Percentiles rank a stretch among this genome's conserved stretches.
Evolutionary conservation across 179 eudicot genomes (phyloP).

Genomic region (Patellifolia procumbens): DNA sequence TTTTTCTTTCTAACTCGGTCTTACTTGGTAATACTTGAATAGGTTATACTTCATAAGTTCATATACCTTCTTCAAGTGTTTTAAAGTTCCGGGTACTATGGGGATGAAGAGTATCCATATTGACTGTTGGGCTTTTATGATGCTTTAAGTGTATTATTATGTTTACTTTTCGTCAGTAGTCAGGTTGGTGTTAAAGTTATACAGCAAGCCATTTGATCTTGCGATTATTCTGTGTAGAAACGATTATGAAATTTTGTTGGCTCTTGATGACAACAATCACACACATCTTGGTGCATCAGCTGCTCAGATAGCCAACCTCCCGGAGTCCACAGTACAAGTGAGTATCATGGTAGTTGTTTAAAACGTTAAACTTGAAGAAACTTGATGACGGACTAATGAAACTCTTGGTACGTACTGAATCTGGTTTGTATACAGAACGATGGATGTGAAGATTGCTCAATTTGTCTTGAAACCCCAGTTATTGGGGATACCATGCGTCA

Average conservation of each 20-base stretch:
- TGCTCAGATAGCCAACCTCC: slow-evolving; percentile 61
- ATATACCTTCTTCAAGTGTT: not conserved
- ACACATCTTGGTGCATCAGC: slow-evolving; percentile 72
- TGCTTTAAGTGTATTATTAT: not conserved
- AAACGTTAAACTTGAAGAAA: not conserved
- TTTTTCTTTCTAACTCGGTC: not conserved
- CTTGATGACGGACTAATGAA: not conserved
- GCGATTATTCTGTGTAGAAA: slow-evolving; percentile 45
- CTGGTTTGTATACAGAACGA: slow-evolving; percentile 50
- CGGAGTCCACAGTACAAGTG: slow-evolving; percentile 82
- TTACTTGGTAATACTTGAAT: not conserved
- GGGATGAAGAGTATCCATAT: not conserved
- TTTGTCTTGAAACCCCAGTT: slow-evolving; percentile 85
- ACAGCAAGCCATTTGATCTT: slow-evolving; percentile 15
- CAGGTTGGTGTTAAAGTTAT: not conserved
- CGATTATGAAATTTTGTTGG: slow-evolving; percentile 91
- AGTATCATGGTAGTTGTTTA: slow-evolving; percentile 18
- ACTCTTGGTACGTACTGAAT: not conserved
- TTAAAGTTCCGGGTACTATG: not conserved
- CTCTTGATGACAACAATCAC: slow-evolving; percentile 92
- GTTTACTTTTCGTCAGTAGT: not conserved
- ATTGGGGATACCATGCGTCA: slow-evolving; percentile 87
- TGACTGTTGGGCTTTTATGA: slow-evolving; percentile 1
- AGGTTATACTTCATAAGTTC: no score
- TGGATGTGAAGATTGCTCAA: slow-evolving; percentile 61